Percentiles rank a stretch among this genome's conserved stretches.
Evolutionary conservation across 2,329 filamentous ascomycete genomes (phyloP).

Genomic region (Xylariaceae sp.): DNA sequence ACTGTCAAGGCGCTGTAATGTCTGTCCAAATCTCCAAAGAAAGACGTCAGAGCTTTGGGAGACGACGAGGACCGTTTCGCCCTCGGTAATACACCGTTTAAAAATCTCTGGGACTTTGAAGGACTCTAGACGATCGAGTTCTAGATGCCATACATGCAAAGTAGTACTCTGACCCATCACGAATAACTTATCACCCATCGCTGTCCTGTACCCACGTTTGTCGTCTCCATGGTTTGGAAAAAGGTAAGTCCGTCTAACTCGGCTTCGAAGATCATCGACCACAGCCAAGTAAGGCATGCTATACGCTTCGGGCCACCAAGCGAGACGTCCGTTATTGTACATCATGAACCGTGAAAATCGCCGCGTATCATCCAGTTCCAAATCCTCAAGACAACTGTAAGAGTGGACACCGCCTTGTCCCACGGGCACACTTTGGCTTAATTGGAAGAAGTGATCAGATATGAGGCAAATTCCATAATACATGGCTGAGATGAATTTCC

Average conservation of each 20-base stretch:
- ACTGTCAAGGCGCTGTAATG: slow-evolving; percentile 20
- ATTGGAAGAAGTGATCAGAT: slow-evolving; percentile 26
- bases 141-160: slow-evolving; percentile 32
- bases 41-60: slow-evolving; percentile 25
- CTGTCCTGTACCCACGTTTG: slow-evolving; percentile 28
- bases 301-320: slow-evolving; percentile 33
- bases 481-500: slow-evolving; percentile 27
- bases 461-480: slow-evolving; percentile 27
- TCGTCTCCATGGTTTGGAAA: slow-evolving; percentile 24
- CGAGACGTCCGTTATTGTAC: slow-evolving; percentile 29
- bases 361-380: slow-evolving; percentile 17
- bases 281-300: slow-evolving; percentile 29
- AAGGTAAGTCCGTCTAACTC: slow-evolving; percentile 26
- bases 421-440: slow-evolving; percentile 24
- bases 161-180: slow-evolving; percentile 27
- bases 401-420: slow-evolving; percentile 29
- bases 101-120: slow-evolving; percentile 25
- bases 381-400: slow-evolving; percentile 21
- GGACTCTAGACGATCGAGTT: slow-evolving; percentile 22
- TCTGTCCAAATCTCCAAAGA: slow-evolving; percentile 26
- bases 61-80: slow-evolving; percentile 27
- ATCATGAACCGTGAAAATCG: slow-evolving; percentile 28
- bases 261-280: slow-evolving; percentile 31
- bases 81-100: slow-evolving; percentile 27
- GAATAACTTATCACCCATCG: slow-evolving; percentile 29